phyloP scores from a whole-genome alignment of 2,329 filamentous ascomycete genomes.

The Nemania diffusa region DNA sequence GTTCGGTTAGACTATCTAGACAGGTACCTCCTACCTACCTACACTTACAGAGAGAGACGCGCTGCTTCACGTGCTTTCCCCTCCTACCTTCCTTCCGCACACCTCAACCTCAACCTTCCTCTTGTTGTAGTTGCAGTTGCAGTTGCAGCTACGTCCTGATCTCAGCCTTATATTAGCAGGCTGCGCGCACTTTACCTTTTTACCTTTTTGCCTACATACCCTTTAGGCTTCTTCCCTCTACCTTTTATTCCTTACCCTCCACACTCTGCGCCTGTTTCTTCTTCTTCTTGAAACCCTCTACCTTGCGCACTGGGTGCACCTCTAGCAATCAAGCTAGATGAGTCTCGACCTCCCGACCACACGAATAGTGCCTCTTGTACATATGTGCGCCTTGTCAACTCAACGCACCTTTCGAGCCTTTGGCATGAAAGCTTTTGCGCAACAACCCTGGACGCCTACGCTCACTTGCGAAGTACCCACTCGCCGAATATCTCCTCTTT shows the following conservation, averaged over 20 bases:
- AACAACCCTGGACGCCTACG: slow-evolving; percentile 6
- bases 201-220: background rate
- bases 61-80: slow-evolving; percentile 26
- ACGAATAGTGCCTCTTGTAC: slow-evolving; percentile 16
- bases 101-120: background rate
- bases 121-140: too few species aligned
- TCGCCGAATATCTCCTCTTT: slow-evolving; percentile 27
- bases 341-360: background rate
- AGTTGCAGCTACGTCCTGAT: slow-evolving; percentile 9
- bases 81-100: slow-evolving; percentile 5
- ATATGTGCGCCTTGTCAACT: slow-evolving; percentile 30
- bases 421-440: slow-evolving; percentile 29
- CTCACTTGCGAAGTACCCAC: slow-evolving; percentile 7
- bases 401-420: slow-evolving; percentile 26
- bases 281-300: background rate
- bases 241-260: background rate
- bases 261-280: background rate
- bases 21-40: too few species aligned
- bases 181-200: background rate
- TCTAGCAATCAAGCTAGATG: background rate
- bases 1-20: background rate
- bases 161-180: slow-evolving; percentile 29
- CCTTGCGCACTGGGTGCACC: background rate
- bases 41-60: slow-evolving; percentile 2
- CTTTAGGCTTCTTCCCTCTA: background rate